Base-by-base conservation (phyloP, 805 yeast genomes). In the Vanderwaltozyma yarrowii region DNA sequence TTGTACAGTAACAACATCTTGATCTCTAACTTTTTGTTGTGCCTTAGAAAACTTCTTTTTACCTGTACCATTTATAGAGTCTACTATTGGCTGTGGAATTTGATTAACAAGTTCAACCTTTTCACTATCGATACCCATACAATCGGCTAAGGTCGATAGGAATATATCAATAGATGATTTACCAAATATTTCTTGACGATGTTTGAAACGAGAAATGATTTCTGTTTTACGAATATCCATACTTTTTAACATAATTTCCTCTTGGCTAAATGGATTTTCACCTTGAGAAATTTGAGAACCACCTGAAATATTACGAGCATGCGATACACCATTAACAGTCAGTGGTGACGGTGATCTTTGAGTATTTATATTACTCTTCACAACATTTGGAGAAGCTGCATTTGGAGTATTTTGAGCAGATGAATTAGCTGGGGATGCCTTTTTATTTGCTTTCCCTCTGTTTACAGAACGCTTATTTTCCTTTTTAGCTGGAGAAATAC, bases 1-100 rank as follows among this genome's bases (percentile, higher is more conserved):
- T 23, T 40, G 35, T 3, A 52, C 41, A 10, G 48, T 42, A 4
- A 55, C 52, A 7, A 48, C 46, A 29, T 60, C 65, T 36, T 50
- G 58, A 37, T 58, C 64, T 34, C 58, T 52, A 2, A 45, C 51
- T 34, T 55, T 52, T 34, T 55, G 60, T 6, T 53, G 49, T 6
- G 58, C 51, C 31, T 58, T 58, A 4, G 56, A 46, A 4, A 51
- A 18, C 32, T 55, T 55, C 40, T 52, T 57, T 45, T 57, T 60
- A 20, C 62, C 62, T 9, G 60, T 47, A n/a, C 58, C 54, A 40
- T 60, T 60, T 13, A 52, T 46, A 18, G 44, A 45, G 30, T 58
- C 63, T 16, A 56, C 43, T 8, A 52, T 36, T 20, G 43, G 37
- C 18, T 46, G 54, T 5, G 62, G 52, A 14, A 56, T 43, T 26